Evolutionary conservation across 768 basidiomycete genomes (phyloP).

Genomic region (Lentinula boryana): DNA sequence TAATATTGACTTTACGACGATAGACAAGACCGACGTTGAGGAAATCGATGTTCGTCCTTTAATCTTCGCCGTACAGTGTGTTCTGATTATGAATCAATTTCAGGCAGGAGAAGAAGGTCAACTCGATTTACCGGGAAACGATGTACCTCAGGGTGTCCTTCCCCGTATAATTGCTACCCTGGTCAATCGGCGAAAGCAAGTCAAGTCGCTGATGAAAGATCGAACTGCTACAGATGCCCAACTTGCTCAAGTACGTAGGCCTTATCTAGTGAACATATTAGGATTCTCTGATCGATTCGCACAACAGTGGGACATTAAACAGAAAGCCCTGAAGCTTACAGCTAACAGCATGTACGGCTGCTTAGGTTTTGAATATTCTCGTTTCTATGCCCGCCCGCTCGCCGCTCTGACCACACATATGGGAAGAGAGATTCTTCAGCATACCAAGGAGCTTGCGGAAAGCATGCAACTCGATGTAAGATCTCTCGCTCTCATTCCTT

Average conservation of each 20-base stretch:
- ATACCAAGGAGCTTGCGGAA: conserved; percentile 90
- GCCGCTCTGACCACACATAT: conserved; percentile 97
- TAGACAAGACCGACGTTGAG: conserved; percentile 63
- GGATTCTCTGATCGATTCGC: neutral
- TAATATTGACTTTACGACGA: conserved; percentile 98
- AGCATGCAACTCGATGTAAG: conserved; percentile 83
- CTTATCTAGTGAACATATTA: neutral
- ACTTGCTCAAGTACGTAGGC: conserved; percentile 63
- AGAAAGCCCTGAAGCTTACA: conserved; percentile 93
- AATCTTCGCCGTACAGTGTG: neutral
- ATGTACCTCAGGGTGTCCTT: conserved; percentile 79
- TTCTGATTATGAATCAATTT: conserved; percentile 5
- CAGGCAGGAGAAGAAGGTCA: conserved; percentile 72
- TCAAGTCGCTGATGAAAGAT: conserved; percentile 95
- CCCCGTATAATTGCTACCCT: conserved; percentile 97
- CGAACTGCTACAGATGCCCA: conserved; percentile 65
- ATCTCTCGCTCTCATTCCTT: neutral
- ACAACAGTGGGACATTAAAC: conserved; percentile 89
- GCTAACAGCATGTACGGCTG: conserved; percentile 99
- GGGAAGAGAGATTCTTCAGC: conserved; percentile 93
- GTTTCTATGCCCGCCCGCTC: conserved; percentile 95
- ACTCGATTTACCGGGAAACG: conserved; percentile 77
- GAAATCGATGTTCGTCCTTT: conserved; percentile 30
- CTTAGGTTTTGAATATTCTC: conserved; percentile 93
- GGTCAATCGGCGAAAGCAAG: conserved; percentile 82